Evolutionary conservation across 306 rosid genomes (phyloP).

Genomic region (Myrica gale): DNA sequence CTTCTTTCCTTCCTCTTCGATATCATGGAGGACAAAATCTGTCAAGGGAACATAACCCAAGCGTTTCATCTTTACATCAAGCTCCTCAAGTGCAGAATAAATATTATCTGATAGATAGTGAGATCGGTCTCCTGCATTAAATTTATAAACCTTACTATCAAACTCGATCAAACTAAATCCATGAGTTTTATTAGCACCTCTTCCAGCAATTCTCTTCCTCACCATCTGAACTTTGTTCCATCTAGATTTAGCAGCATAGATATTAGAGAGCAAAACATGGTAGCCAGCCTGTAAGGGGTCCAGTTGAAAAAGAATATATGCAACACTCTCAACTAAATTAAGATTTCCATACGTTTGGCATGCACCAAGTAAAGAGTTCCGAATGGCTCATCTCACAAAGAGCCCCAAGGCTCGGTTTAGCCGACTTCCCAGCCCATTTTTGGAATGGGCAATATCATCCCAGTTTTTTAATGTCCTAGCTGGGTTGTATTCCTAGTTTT

Average conservation of each 20-base stretch:
- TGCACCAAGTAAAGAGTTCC: too few species aligned
- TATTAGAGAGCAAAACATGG: conserved; percentile 24
- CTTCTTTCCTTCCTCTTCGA: conserved; percentile 12
- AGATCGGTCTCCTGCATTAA: background rate
- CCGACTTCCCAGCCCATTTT: background rate
- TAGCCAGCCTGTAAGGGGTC: background rate
- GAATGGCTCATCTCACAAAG: too few species aligned
- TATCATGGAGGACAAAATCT: background rate
- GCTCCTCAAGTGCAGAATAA: background rate
- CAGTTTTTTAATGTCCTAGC: too few species aligned
- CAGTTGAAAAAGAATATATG: too few species aligned
- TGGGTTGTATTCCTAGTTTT: too few species aligned
- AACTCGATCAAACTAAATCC: conserved; percentile 12
- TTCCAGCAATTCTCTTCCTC: background rate
- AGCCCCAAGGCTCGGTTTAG: background rate
- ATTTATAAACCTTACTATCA: background rate
- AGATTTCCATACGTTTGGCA: too few species aligned
- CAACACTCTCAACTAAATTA: too few species aligned
- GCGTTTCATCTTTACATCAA: background rate
- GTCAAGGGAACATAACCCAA: conserved; percentile 4
- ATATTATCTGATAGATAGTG: background rate
- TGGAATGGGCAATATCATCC: too few species aligned
- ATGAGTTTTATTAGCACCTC: background rate
- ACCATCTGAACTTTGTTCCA: conserved; percentile 1
- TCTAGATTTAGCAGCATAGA: conserved; percentile 22